phyloP scores from a whole-genome alignment of 1,284 basidiomycete species.

The Cystobasidium slooffiae region DNA sequence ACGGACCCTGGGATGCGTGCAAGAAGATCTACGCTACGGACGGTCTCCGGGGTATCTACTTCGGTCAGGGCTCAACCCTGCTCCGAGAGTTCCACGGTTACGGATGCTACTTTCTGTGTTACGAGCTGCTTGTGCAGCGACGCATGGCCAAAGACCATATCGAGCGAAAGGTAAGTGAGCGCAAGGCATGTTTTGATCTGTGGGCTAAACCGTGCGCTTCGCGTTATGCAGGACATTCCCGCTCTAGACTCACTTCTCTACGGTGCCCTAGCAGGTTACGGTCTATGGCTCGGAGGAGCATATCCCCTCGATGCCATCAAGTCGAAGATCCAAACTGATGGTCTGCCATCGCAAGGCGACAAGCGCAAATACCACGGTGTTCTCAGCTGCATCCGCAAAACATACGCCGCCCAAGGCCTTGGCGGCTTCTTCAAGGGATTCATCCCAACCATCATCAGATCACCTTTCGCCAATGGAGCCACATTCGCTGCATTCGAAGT shows the following conservation, averaged over 20 bases:
- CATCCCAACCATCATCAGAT: constrained; percentile 85
- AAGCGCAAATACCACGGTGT: constrained; percentile 78
- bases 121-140: constrained; percentile 87
- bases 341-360: constrained; percentile 59
- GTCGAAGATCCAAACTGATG: constrained; percentile 92
- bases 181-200: constrained; percentile 2
- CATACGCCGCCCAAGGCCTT: constrained; percentile 79
- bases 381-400: constrained; percentile 77
- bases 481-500: constrained; percentile 92
- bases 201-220: constrained; percentile 10
- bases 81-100: constrained; percentile 58
- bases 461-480: constrained; percentile 87
- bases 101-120: constrained; percentile 82
- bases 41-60: constrained; percentile 85
- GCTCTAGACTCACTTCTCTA: constrained; percentile 77
- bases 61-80: constrained; percentile 89
- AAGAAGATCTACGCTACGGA: constrained; percentile 74
- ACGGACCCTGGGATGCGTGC: constrained; percentile 83
- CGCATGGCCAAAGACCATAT: constrained; percentile 75
- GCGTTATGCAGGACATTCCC: constrained; percentile 70
- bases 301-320: constrained; percentile 96
- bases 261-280: constrained; percentile 83
- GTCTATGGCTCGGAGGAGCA: constrained; percentile 63
- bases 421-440: constrained; percentile 87
- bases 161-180: constrained; percentile 51